A percentile compares a stretch with the other conserved stretches of the same genome.
These are phyloP conservation scores for Phialophora macrospora DNA, from an alignment of 2,329 filamentous ascomycete species.

Conservation along the genomic window DNA sequence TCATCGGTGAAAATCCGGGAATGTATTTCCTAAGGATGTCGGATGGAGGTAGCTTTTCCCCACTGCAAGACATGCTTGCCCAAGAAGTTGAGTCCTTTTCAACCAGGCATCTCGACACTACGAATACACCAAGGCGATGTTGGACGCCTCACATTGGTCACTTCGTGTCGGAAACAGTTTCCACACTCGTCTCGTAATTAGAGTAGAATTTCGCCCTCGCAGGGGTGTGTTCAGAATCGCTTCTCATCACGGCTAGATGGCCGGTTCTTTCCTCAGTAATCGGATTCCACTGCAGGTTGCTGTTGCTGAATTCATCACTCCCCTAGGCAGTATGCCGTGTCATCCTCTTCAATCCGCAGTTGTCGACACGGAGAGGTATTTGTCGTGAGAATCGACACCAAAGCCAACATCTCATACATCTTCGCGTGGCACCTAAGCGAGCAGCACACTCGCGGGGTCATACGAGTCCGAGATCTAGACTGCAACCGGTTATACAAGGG, in stretches of 20 bases:
- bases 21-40: background rate
- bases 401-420: background rate
- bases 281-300: background rate
- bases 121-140: background rate
- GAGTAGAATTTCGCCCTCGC: background rate
- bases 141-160: background rate
- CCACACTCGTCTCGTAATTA: background rate
- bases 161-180: background rate
- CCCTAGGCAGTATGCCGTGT: background rate
- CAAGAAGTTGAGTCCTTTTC: background rate
- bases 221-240: background rate
- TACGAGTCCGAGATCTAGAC: background rate
- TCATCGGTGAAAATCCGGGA: background rate
- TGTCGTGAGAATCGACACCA: background rate
- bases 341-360: background rate
- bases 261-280: background rate
- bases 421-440: background rate
- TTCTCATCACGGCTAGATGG: background rate
- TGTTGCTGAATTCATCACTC: background rate
- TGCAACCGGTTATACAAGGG: background rate
- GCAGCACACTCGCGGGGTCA: background rate
- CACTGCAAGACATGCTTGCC: background rate
- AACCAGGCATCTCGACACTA: background rate
- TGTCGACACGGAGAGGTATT: background rate
- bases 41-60: background rate